Evolutionary conservation across 805 yeast genomes (phyloP).

Genomic region (Kregervanrija delftensis): DNA sequence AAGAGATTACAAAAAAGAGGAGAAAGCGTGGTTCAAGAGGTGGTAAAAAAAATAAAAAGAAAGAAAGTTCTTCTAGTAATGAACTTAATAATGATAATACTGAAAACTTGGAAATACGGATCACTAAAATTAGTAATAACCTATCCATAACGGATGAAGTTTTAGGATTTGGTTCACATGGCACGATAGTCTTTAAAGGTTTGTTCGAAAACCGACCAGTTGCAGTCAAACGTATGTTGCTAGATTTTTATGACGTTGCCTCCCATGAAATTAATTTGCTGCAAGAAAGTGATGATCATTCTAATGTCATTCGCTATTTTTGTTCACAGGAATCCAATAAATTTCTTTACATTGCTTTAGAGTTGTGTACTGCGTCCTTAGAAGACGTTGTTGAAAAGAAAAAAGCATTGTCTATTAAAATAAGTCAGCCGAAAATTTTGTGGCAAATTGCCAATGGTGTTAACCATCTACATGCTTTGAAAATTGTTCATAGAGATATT

Average conservation of each 20-base stretch:
- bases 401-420: constrained; percentile 32
- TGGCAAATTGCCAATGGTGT: constrained; percentile 80
- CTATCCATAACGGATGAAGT: constrained; percentile 62
- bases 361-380: constrained; percentile 80
- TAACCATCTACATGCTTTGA: constrained; percentile 78
- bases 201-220: constrained; percentile 88
- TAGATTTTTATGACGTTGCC: constrained; percentile 91
- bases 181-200: constrained; percentile 91
- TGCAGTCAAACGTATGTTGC: constrained; percentile 89
- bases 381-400: constrained; percentile 68
- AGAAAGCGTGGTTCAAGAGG: constrained; percentile 85
- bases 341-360: constrained; percentile 88
- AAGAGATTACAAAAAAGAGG: constrained; percentile 32
- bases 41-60: constrained; percentile 53
- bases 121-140: constrained; percentile 28
- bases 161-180: constrained; percentile 95
- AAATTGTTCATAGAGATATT: constrained; percentile 90
- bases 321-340: constrained; percentile 88
- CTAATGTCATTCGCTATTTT: constrained; percentile 87
- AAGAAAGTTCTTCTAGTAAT: constrained; percentile 10
- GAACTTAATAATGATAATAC: neutral
- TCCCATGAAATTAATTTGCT: constrained; percentile 81
- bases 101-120: neutral
- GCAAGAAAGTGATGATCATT: constrained; percentile 95
- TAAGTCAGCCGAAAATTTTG: constrained; percentile 48